Evolutionary conservation across 2,329 filamentous ascomycete genomes (phyloP).

Genomic region (Calonectria multiphialidica): DNA sequence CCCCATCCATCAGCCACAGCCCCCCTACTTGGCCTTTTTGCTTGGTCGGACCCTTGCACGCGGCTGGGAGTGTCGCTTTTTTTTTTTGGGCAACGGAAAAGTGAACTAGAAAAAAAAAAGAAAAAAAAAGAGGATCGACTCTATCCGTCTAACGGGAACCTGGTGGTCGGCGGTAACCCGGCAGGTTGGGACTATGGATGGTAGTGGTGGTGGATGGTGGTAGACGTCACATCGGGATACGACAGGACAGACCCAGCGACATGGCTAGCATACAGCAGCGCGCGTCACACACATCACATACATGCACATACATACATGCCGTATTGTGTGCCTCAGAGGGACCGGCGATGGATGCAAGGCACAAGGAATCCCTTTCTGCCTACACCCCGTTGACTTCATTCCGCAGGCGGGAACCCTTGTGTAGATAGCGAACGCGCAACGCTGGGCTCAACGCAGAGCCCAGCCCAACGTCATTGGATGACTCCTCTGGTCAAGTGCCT

Average conservation of each 20-base stretch:
- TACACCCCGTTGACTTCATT: not conserved
- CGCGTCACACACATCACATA: not conserved
- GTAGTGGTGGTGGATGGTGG: not conserved
- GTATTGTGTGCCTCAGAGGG: not conserved
- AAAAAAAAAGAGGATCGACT: too few relatives aligned
- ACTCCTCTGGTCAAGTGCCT: conserved; percentile 17
- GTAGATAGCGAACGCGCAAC: not conserved
- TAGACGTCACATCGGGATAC: not conserved
- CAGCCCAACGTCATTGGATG: conserved; percentile 17
- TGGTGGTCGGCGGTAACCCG: not conserved
- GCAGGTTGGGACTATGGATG: not conserved
- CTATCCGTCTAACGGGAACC: not conserved
- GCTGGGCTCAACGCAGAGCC: conserved; percentile 5
- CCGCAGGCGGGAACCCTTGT: not conserved
- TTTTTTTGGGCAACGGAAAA: not conserved
- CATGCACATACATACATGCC: not conserved
- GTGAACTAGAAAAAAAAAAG: too few relatives aligned
- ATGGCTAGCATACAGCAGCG: not conserved
- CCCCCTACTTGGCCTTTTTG: conserved; percentile 1
- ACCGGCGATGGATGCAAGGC: not conserved
- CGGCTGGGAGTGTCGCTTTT: not conserved
- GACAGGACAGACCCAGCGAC: not conserved
- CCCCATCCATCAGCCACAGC: conserved; percentile 12
- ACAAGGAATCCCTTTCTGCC: not conserved
- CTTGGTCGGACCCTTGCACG: not conserved